Conservation (phyloP, 805 yeast genomes). For the Naumovozyma dairenensis region DNA sequence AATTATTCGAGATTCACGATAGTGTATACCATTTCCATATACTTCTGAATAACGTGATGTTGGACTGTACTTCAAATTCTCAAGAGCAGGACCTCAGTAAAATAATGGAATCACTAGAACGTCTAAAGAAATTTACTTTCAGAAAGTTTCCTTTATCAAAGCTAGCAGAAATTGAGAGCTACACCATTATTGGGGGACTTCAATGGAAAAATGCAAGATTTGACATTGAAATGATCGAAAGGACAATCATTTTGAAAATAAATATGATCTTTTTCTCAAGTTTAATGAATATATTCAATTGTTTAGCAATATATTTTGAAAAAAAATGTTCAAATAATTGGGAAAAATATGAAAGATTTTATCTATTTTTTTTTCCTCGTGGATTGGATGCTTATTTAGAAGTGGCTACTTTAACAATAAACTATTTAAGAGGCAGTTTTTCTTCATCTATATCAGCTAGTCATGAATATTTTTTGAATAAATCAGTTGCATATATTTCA, state of each 20-base stretch:
- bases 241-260: constrained; percentile 3
- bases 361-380: constrained; percentile 1
- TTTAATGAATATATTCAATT: constrained; percentile 6
- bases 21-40: constrained; percentile 7
- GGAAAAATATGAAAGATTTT: constrained; percentile 3
- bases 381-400: constrained; percentile 2
- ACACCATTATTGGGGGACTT: neutral
- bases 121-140: constrained; percentile 3
- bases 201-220: constrained; percentile 1
- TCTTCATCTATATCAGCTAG: neutral
- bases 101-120: constrained; percentile 3
- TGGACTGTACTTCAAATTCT: constrained; percentile 1
- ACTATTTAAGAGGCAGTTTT: constrained; percentile 2
- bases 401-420: neutral
- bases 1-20: constrained; percentile 2
- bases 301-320: constrained; percentile 8
- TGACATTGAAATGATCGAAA: neutral
- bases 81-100: constrained; percentile 2
- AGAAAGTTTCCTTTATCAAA: constrained; percentile 4
- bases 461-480: constrained; percentile 4
- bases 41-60: constrained; percentile 2
- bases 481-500: constrained; percentile 4
- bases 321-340: constrained; percentile 2
- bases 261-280: constrained; percentile 7
- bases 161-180: neutral